phyloP scores from a whole-genome alignment of 2,329 filamentous ascomycete genomes.

The Penicillium sp. region DNA sequence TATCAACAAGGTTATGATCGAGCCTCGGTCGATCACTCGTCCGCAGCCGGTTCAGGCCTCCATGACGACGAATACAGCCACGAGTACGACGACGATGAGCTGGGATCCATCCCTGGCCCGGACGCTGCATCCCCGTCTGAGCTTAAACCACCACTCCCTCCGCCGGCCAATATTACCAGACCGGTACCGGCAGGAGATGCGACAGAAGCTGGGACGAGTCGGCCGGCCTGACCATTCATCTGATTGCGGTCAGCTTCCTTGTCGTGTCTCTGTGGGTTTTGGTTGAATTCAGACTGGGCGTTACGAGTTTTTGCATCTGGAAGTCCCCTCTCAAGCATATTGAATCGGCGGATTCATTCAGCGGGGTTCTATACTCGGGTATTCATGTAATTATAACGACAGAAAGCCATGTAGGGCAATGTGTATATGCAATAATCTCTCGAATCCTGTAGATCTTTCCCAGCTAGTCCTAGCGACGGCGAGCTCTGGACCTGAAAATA shows the following conservation, averaged over 20 bases:
- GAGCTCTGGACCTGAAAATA: background rate
- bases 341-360: slow-evolving; percentile 13
- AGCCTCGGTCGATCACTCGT: slow-evolving; percentile 40
- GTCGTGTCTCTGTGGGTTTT: background rate
- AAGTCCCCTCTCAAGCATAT: slow-evolving; percentile 25
- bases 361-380: slow-evolving; percentile 4
- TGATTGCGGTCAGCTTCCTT: background rate
- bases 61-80: slow-evolving; percentile 51
- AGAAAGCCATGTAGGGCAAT: slow-evolving; percentile 12
- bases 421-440: slow-evolving; percentile 16
- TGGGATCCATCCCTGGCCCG: slow-evolving; percentile 38
- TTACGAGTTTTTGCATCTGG: slow-evolving; percentile 20
- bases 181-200: slow-evolving; percentile 17
- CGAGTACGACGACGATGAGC: slow-evolving; percentile 54
- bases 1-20: slow-evolving; percentile 44
- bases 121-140: slow-evolving; percentile 51
- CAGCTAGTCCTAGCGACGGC: slow-evolving; percentile 4
- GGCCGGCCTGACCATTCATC: slow-evolving; percentile 30
- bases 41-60: slow-evolving; percentile 39
- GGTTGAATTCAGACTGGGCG: slow-evolving; percentile 2
- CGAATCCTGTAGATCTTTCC: background rate
- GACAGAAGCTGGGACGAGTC: slow-evolving; percentile 30
- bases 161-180: slow-evolving; percentile 52
- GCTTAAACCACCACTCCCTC: slow-evolving; percentile 66
- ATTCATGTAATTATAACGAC: slow-evolving; percentile 22